Evolutionary conservation across 805 yeast genomes (phyloP), one percentile per base, ranked within the genome.

Genomic region (Starmera quercuum): DNA sequence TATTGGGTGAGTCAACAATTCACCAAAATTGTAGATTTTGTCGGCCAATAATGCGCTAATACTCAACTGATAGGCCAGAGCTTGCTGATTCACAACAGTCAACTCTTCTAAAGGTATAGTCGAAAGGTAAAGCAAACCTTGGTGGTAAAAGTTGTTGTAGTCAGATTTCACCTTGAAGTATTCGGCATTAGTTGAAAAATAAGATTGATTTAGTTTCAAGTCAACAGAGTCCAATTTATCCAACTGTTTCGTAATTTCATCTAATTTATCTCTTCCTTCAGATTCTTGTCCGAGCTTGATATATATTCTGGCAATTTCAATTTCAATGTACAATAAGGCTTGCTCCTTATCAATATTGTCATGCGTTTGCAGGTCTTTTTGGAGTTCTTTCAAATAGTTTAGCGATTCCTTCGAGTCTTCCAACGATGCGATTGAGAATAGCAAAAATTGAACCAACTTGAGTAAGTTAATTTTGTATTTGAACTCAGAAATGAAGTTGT

Each of bases 21-120:
- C 98, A 33, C 97, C 97, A 59, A 92, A 92, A 63, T 90, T 92
- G 66, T 86, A 92, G 47, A 90, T 84, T 50, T 75, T 78, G 53
- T 87, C 95, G 31, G 97, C 97, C 47, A 90, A 68, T 39, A 92
- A 64, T 0, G 97, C 97, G 21, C 95, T 78, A 30, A 86, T 68
- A 39, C 90, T 72, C 45, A 90, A 72, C 45, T 90, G 95, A 49
- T 78, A 76, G 2, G 85, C 83, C 33, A 78, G 57, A 36, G 63
- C 64, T 45, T 68, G 70, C 45, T 61, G 66, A 31, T 64, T 68
- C 23, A 52, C 44, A 10, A 39, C 26, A 9, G 65, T 44, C 36
- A 76, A 55, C 27, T 56, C 59, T 20, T 58, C 63, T 16, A 70
- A 44, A 33, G 71, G 70, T 33, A 85, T 65, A 32, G 95, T 81